Evolutionary conservation across 2,329 filamentous ascomycete species (phyloP), one percentile per base, ranked within the genome.

Genomic region (Lecanosticta acicola): DNA sequence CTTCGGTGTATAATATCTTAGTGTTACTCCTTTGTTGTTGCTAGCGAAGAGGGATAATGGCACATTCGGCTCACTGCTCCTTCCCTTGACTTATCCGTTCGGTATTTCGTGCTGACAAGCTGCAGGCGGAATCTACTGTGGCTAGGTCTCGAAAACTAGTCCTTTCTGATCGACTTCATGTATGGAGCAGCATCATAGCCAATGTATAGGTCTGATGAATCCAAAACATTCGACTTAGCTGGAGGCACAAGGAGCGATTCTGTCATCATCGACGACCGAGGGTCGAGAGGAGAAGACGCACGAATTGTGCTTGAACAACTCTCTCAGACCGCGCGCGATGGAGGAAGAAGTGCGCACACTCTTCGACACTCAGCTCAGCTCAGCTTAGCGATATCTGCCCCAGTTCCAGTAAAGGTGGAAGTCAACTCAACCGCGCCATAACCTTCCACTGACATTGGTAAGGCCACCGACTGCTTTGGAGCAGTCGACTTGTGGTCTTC

Each of bases 181-280:
- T n/a, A n/a, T n/a, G n/a, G n/a, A n/a, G n/a, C n/a, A n/a, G n/a
- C n/a, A n/a, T n/a, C n/a, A n/a, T n/a, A n/a, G n/a, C n/a, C n/a
- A n/a, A n/a, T n/a, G n/a, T n/a, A n/a, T n/a, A n/a, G n/a, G n/a
- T n/a, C n/a, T n/a, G n/a, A n/a, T 3, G 74, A 94, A 17, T 59
- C 72, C 24, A 69, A 84, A 49, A 86, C 81, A 1, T 74, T 94
- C 35, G 60, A 66, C 18, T 68, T 69, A 29, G 78, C 81, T 3
- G 67, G 68, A 20, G 70, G 70, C 7, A 78, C 79, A 16, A 76
- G 85, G 53, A 68, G 84, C 54, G 87, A 79, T 42, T 71, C 94
- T 14, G 81, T 83, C 14, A 86, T 95, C 47, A 81, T 94, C 44
- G 84, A 93, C 45, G 84, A 93, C 62, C 87, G 79, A 66, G 84